These are phyloP conservation scores for Millerozyma acaciae DNA, from an alignment of 805 yeast species.

Conservation along the genomic window DNA sequence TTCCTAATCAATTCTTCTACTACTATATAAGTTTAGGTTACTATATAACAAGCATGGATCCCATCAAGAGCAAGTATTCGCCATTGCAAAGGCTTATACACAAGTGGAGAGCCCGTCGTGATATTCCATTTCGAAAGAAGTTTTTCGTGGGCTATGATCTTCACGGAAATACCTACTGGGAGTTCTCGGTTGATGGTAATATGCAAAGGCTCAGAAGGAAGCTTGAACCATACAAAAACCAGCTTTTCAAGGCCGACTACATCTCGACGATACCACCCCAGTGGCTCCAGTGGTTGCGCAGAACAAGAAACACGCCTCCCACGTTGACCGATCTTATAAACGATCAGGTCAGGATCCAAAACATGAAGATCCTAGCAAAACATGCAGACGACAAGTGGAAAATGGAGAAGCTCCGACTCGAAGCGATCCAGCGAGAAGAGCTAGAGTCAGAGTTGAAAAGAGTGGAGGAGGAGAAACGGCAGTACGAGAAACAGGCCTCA, in stretches of 20 bases:
- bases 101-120: constrained; percentile 57
- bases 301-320: constrained; percentile 59
- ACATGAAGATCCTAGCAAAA: constrained; percentile 47
- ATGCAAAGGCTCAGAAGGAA: constrained; percentile 57
- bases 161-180: constrained; percentile 88
- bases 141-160: constrained; percentile 76
- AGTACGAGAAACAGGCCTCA: constrained; percentile 1
- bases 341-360: constrained; percentile 55
- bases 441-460: constrained; percentile 29
- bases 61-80: constrained; percentile 45
- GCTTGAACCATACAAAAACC: constrained; percentile 50
- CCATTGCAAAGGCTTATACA: constrained; percentile 47
- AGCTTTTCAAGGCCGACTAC: constrained; percentile 53
- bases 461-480: constrained; percentile 16
- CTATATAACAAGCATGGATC: constrained; percentile 40
- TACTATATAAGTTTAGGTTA: neutral
- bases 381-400: constrained; percentile 44
- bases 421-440: constrained; percentile 28
- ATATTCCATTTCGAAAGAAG: constrained; percentile 63
- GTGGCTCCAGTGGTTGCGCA: constrained; percentile 80
- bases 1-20: neutral
- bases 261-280: constrained; percentile 59
- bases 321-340: constrained; percentile 54
- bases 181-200: constrained; percentile 54
- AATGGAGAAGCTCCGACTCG: constrained; percentile 31